Evolutionary conservation across 345 rosid genomes (phyloP).

Genomic region (Citrus unshiu): DNA sequence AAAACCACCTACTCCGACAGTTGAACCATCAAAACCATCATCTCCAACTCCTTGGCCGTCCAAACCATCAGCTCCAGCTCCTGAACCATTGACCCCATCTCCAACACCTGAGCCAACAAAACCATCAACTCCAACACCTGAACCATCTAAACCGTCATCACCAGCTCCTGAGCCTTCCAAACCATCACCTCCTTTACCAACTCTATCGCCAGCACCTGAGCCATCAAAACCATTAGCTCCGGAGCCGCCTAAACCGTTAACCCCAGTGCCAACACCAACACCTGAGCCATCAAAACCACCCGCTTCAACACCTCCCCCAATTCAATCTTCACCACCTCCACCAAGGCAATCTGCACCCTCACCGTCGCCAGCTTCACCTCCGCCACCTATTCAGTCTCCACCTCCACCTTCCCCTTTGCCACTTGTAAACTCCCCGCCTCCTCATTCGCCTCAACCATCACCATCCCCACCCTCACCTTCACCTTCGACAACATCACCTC

Average conservation of each 20-base stretch:
- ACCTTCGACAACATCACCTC: neutral
- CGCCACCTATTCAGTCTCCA: slow-evolving; percentile 16
- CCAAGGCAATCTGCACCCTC: neutral
- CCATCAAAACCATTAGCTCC: slow-evolving; percentile 8
- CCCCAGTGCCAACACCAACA: neutral
- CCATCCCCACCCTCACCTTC: neutral
- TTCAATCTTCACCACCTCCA: neutral
- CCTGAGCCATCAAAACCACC: neutral
- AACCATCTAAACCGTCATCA: neutral
- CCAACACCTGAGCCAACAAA: neutral
- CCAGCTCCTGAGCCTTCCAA: neutral
- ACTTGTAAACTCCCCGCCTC: slow-evolving; percentile 1
- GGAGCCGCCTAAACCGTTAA: neutral
- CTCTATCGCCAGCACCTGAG: neutral
- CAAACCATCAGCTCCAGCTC: neutral
- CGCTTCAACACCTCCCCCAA: neutral
- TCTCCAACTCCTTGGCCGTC: neutral
- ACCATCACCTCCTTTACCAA: neutral
- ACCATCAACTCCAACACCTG: neutral
- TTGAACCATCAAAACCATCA: neutral
- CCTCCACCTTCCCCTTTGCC: neutral
- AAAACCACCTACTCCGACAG: neutral
- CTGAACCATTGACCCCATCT: neutral
- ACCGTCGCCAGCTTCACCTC: neutral
- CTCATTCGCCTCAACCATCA: slow-evolving; percentile 1